Evolutionary conservation across 2,329 filamentous ascomycete species (phyloP).

Genomic region (Colletotrichum cordylinicola): DNA sequence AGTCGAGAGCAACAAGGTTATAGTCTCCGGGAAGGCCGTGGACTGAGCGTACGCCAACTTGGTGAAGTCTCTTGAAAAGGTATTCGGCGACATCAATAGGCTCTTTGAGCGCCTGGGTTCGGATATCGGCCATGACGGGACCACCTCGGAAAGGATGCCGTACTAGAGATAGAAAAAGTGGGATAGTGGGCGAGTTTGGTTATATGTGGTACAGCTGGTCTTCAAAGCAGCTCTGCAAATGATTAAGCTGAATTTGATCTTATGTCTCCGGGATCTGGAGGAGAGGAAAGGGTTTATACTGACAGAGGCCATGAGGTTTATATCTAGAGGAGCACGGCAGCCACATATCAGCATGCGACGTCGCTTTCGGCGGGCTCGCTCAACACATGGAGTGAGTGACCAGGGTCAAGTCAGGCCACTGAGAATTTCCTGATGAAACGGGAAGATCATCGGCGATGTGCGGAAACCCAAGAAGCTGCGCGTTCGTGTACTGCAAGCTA

Average conservation of each 20-base stretch:
- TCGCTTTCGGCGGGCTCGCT: not conserved
- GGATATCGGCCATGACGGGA: conserved; percentile 39
- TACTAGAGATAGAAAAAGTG: not conserved
- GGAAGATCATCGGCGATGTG: conserved; percentile 3
- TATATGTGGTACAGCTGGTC: not conserved
- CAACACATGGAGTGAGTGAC: not conserved
- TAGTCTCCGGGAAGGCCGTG: conserved; percentile 78
- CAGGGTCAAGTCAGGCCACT: conserved; percentile 12
- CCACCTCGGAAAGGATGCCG: not conserved
- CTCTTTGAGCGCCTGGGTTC: conserved; percentile 48
- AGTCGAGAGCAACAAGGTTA: conserved; percentile 73
- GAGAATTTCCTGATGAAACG: not conserved
- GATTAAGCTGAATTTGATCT: not conserved
- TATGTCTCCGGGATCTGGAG: not conserved
- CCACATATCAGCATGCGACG: not conserved
- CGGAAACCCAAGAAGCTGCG: not conserved
- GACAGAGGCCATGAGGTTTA: not conserved
- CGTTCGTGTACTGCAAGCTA: not conserved
- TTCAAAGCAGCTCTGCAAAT: not conserved
- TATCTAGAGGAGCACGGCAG: not conserved
- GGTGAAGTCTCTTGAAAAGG: conserved; percentile 67
- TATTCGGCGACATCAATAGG: conserved; percentile 70
- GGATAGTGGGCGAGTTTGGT: not conserved
- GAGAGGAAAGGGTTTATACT: not conserved
- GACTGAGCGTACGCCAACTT: conserved; percentile 69